These are phyloP conservation scores for Pleurotus cornucopiae DNA, from an alignment of 768 basidiomycete genomes.

Conservation along the genomic window DNA sequence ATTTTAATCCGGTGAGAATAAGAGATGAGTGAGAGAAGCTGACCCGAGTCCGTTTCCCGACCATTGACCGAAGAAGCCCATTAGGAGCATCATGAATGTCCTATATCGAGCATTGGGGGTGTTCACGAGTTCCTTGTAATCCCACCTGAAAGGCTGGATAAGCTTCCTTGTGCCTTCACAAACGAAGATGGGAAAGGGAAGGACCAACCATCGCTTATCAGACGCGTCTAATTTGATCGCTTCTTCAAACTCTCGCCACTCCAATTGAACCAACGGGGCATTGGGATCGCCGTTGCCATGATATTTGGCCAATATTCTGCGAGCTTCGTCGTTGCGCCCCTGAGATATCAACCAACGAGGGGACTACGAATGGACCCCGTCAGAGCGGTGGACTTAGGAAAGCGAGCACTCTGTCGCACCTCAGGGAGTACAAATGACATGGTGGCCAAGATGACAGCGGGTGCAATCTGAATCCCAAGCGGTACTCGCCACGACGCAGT, in stretches of 20 bases:
- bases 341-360: conserved; percentile 53
- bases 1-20: background rate
- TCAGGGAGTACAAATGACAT: conserved; percentile 33
- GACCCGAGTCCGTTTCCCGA: conserved; percentile 52
- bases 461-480: conserved; percentile 47
- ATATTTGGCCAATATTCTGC: conserved; percentile 43
- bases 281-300: conserved; percentile 49
- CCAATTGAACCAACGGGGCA: conserved; percentile 45
- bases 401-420: conserved; percentile 15
- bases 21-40: conserved; percentile 15
- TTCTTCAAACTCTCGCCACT: conserved; percentile 51
- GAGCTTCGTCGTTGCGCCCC: conserved; percentile 45
- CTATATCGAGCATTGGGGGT: conserved; percentile 43
- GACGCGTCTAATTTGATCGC: conserved; percentile 44
- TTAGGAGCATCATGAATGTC: conserved; percentile 43
- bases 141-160: conserved; percentile 28
- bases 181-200: too few relatives aligned
- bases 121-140: conserved; percentile 47
- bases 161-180: background rate
- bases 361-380: conserved; percentile 25
- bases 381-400: background rate
- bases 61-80: conserved; percentile 57
- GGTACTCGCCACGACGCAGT: conserved; percentile 46
- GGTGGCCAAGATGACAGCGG: conserved; percentile 33
- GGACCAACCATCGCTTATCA: conserved; percentile 50